Evolutionary conservation across 2,329 filamentous ascomycete species (phyloP).

Genomic region (Pleomassaria siparia): DNA sequence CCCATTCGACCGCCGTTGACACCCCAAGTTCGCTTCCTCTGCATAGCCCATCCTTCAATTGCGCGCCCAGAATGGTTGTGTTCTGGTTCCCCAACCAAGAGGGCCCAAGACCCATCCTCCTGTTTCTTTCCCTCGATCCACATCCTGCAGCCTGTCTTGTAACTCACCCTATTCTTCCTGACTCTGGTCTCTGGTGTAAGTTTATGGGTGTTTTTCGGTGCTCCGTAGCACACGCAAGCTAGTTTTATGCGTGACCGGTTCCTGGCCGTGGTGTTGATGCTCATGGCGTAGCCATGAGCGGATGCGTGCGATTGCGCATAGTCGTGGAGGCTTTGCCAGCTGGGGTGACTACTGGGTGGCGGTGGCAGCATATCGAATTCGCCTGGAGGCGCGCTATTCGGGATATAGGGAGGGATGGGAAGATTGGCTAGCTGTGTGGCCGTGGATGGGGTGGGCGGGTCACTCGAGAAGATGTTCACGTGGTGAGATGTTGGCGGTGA

Average conservation of each 20-base stretch:
- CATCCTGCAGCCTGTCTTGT: conserved; percentile 41
- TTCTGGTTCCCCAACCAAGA: conserved; percentile 28
- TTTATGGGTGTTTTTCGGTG: conserved; percentile 40
- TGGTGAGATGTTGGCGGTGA: conserved; percentile 2
- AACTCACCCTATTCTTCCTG: conserved; percentile 36
- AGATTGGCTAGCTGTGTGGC: conserved; percentile 1
- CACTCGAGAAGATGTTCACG: conserved; percentile 2
- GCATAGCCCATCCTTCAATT: conserved; percentile 34
- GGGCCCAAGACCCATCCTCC: conserved; percentile 32
- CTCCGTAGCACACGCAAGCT: conserved; percentile 39
- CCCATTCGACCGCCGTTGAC: conserved; percentile 31
- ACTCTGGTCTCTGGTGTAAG: conserved; percentile 38
- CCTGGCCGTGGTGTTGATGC: conserved; percentile 41
- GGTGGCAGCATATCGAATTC: conserved; percentile 37
- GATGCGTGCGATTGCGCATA: conserved; percentile 38
- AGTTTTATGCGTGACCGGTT: conserved; percentile 40
- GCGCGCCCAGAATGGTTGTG: conserved; percentile 36
- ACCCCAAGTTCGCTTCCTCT: conserved; percentile 39
- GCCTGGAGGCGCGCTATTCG: conserved; percentile 15
- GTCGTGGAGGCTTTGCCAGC: conserved; percentile 34
- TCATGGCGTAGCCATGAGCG: conserved; percentile 36
- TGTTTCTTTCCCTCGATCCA: conserved; percentile 38
- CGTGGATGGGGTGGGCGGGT: conserved; percentile 3
- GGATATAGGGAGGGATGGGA: conserved; percentile 12
- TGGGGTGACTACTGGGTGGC: conserved; percentile 22